phyloP scores from a whole-genome alignment of 148 eudicot species.

The Fagopyrum esculentum region DNA sequence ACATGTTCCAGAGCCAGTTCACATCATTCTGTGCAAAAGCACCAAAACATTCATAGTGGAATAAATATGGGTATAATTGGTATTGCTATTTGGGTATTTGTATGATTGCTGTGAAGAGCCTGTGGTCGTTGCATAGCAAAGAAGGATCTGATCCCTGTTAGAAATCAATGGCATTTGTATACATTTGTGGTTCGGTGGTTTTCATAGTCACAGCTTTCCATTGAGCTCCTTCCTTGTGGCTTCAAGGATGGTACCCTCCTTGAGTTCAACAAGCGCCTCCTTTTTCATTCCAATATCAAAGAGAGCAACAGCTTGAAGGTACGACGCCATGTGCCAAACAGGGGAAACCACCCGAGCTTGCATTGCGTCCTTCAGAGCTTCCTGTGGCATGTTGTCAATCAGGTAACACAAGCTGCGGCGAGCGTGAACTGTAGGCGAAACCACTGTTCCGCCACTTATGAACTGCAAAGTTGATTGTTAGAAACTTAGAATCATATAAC shows the following conservation, averaged over 20 bases:
- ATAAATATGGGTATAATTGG: neutral
- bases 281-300: slow-evolving; percentile 50
- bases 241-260: slow-evolving; percentile 54
- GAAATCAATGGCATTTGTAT: neutral
- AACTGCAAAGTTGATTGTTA: slow-evolving; percentile 32
- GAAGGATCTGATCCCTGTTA: neutral
- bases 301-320: slow-evolving; percentile 57
- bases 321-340: slow-evolving; percentile 51
- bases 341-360: slow-evolving; percentile 69
- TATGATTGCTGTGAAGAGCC: neutral
- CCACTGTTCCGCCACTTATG: slow-evolving; percentile 43
- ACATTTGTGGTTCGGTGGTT: neutral
- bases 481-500: neutral
- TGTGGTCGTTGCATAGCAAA: neutral
- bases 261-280: slow-evolving; percentile 50
- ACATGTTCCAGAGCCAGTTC: neutral
- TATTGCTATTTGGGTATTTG: neutral
- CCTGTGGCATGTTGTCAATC: slow-evolving; percentile 53
- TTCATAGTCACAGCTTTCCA: slow-evolving; percentile 6
- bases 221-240: slow-evolving; percentile 29
- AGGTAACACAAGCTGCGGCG: slow-evolving; percentile 60
- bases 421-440: slow-evolving; percentile 58
- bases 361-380: slow-evolving; percentile 66
- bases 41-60: neutral
- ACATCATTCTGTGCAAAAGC: neutral